phyloP scores from a whole-genome alignment of 352 stramenopile genomes.

The Phytophthora chlamydospora region DNA sequence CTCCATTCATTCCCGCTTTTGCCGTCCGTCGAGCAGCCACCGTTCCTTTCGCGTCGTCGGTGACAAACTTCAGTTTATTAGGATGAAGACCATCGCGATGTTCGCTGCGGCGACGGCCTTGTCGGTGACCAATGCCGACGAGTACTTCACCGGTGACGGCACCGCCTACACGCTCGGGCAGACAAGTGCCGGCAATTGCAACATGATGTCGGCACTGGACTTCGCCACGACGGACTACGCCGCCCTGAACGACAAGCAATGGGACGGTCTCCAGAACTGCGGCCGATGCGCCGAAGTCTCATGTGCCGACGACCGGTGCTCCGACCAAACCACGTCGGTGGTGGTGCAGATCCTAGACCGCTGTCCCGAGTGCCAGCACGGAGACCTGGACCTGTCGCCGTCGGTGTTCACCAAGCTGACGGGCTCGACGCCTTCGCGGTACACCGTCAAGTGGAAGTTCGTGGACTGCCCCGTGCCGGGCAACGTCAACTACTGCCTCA shows the following conservation, averaged over 20 bases:
- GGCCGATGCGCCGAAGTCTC: conserved; percentile 71
- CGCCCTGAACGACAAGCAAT: conserved; percentile 75
- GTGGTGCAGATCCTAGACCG: conserved; percentile 73
- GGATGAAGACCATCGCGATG: conserved; percentile 20
- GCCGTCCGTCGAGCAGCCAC: conserved; percentile 27
- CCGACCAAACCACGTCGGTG: conserved; percentile 43
- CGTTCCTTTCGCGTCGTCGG: conserved; percentile 14
- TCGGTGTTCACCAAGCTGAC: conserved; percentile 52
- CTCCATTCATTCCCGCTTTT: conserved; percentile 34
- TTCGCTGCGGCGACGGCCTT: conserved; percentile 11
- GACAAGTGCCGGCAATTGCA: conserved; percentile 52
- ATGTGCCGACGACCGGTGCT: conserved; percentile 59
- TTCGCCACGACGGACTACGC: conserved; percentile 60
- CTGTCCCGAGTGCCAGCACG: conserved; percentile 75
- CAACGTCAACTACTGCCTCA: conserved; percentile 65
- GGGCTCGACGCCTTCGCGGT: conserved; percentile 43
- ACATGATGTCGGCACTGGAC: conserved; percentile 45
- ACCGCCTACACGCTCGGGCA: conserved; percentile 55
- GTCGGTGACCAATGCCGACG: conserved; percentile 22
- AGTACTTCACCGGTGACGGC: conserved; percentile 51
- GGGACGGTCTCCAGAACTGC: conserved; percentile 60
- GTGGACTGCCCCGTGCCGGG: conserved; percentile 51
- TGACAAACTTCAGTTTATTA: not conserved
- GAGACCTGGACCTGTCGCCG: conserved; percentile 62
- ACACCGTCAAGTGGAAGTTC: conserved; percentile 59